Evolutionary conservation across 495 filamentous ascomycete species (phyloP), one percentile per base, ranked within the genome.

Genomic region (Astrothelium macrocarpum): DNA sequence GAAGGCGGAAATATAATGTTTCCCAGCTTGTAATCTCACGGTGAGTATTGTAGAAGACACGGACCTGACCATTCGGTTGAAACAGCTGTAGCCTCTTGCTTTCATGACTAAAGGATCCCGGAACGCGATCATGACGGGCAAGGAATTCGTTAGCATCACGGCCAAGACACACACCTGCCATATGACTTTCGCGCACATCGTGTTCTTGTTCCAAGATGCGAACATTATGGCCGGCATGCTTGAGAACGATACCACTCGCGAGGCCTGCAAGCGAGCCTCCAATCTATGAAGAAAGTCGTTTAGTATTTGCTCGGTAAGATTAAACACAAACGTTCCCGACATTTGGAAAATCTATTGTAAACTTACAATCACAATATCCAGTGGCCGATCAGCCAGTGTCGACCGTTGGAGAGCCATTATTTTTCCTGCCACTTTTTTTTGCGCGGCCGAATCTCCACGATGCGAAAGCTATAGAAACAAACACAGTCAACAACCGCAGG

Each of bases 11-110:
- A 63, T 84, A 85, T 7, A 80, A 67, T 32, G 80, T 53, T 61
- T 83, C 80, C 81, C 82, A 85, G 46, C 78, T 82, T 16, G 75
- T 77, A 74, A 77, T 78, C 7, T 56, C 12, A 29, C 34, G 34
- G 5, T 5, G 34, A 5, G 14, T 14, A 59, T 72, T 72, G 61
- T 78, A 75, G 23, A 32, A 66, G 59, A 64, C 67, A 16, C 72
- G 67, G 31, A 74, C 71, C 32, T 66, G 65, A 60, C 76, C 71
- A 25, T 78, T 68, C 11, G 74, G 56, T 11, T 72, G 70, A 25
- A 76, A 76, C 16, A 61, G 42, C 34, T 39, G 34, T 5, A 39
- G 34, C 34, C 14, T 5, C 5, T 39, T 14, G 5, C 5, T 5
- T 5, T 39, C 5, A 5, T 5, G 34, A 5, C 5, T 5, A 39